Evolutionary conservation across 2,329 filamentous ascomycete genomes (phyloP).

Genomic region (Byssochlamys sp.): DNA sequence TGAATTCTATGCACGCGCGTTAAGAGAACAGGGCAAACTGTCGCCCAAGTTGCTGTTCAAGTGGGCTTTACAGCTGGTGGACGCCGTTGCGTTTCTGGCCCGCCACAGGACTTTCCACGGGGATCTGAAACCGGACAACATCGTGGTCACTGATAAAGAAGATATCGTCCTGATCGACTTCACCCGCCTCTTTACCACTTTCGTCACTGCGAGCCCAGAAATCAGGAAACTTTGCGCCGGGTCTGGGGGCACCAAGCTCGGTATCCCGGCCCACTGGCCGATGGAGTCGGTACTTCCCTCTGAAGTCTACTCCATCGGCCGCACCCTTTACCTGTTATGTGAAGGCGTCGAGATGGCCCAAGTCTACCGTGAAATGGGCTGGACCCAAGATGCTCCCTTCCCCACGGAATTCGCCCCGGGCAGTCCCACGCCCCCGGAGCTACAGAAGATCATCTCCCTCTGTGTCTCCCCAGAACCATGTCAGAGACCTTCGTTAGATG

Average conservation of each 20-base stretch:
- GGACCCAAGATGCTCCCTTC: neutral
- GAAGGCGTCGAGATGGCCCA: neutral
- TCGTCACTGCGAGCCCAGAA: neutral
- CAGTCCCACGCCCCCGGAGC: neutral
- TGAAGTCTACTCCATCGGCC: neutral
- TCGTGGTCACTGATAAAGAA: neutral
- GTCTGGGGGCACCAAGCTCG: neutral
- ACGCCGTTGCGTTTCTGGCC: neutral
- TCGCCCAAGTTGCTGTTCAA: neutral
- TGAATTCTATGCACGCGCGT: neutral
- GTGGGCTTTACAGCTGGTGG: neutral
- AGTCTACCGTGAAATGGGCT: neutral
- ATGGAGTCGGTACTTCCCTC: neutral
- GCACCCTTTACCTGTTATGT: neutral
- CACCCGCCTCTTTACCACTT: conserved; percentile 1
- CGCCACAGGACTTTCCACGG: neutral
- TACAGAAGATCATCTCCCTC: neutral
- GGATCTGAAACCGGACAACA: neutral
- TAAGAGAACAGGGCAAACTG: neutral
- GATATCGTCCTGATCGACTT: neutral
- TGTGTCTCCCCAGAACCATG: neutral
- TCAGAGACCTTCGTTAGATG: neutral
- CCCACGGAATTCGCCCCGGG: neutral
- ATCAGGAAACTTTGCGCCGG: neutral
- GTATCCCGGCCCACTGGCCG: neutral